Percentiles rank a stretch among this genome's conserved stretches.
Evolutionary conservation across 345 rosid genomes (phyloP).

Genomic region (Melaleuca quinquenervia): DNA sequence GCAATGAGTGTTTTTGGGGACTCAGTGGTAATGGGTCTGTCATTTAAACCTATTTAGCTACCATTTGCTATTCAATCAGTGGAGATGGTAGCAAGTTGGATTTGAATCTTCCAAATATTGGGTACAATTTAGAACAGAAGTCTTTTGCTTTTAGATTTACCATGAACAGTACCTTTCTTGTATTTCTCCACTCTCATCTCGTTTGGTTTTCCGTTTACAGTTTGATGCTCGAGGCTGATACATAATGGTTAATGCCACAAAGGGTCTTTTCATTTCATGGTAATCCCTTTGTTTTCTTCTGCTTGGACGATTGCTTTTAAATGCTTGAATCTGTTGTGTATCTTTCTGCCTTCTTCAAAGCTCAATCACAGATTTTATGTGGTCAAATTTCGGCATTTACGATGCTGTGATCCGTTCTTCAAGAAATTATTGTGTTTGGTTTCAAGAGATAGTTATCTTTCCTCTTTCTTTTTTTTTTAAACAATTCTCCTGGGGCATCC

Average conservation of each 20-base stretch:
- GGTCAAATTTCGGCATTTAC: background rate
- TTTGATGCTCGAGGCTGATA: background rate
- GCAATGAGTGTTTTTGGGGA: background rate
- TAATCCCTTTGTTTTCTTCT: constrained; percentile 1
- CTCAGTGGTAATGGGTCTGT: background rate
- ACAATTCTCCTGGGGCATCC: background rate
- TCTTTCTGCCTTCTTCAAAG: background rate
- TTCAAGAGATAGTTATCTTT: background rate
- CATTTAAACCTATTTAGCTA: rapidly evolving
- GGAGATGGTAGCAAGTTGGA: rapidly evolving
- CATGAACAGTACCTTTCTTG: background rate
- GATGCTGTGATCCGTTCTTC: background rate
- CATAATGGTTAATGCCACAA: constrained; percentile 75
- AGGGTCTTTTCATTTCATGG: constrained; percentile 78
- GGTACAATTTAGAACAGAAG: background rate
- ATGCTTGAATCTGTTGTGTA: background rate
- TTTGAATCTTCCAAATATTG: background rate
- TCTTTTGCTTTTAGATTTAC: background rate
- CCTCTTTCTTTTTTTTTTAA: background rate
- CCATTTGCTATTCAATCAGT: background rate
- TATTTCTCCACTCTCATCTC: background rate
- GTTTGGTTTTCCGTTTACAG: background rate
- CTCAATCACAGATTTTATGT: background rate
- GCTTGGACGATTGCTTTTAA: background rate
- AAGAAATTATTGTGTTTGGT: background rate